Base-by-base conservation (phyloP, 441 rosid species). In the Croton laevigatus region DNA sequence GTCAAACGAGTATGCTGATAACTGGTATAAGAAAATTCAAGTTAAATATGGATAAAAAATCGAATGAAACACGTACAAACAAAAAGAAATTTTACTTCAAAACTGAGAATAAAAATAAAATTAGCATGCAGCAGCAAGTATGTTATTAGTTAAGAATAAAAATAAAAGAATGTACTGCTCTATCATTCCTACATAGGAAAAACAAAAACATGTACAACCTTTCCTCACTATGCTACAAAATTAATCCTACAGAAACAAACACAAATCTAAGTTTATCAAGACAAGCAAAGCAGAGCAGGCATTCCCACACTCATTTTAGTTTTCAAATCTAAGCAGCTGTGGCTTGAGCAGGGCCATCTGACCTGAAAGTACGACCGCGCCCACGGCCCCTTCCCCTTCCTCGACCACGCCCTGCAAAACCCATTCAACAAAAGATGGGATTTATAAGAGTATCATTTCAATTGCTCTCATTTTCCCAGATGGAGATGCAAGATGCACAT, bases 111-210 rank as follows among this genome's bases (percentile, higher is more conserved):
- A 27, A 27, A 27, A 27, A 27, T 6, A 48, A 65, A 49, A 65
- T 40, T 34, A 65, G 45, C 9, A 65, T 32, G 69, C 69, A 45
- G 40, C 23, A 13, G 32, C 32, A 27, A 27, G 32, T 65, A 16
- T 49, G 45, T 65, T 65, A 49, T 65, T 27, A 27, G 2, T 27
- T 27, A 27, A 27, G 32, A 27, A 27, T 48, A 65, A 65, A 32
- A 51, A 65, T 65, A 32, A 65, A 65, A 49, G 69, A 65, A 65
- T 65, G 69, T 49, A 49, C 59, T 65, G 69, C 69, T 65, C 59
- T 49, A 65, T 65, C 45, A 65, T 32, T 49, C 14, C 69, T 49
- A n/a, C 34, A 20, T 32, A 65, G 27, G n/a, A 27, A 27, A 27
- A 3, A 12, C 42, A 45, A 51, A 65, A 34, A 49, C 59, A 55